Conservation (phyloP, 352 stramenopile genomes). For the Phytopythium helicoides region DNA sequence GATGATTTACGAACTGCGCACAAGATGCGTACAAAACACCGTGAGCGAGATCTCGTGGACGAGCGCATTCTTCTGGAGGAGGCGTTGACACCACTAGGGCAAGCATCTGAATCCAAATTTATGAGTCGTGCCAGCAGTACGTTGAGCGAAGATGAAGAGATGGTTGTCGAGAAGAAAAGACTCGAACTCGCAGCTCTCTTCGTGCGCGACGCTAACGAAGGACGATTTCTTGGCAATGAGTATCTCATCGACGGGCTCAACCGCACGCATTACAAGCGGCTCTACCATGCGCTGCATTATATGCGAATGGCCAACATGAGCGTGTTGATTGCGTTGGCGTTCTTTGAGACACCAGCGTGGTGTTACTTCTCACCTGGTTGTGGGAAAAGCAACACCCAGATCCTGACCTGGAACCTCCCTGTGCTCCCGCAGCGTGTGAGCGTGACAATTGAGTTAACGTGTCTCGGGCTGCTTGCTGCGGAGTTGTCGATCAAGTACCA, state of each 20-base stretch:
- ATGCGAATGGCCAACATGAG: conserved; percentile 42
- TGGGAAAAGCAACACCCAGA: conserved; percentile 18
- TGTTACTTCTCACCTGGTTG: conserved; percentile 40
- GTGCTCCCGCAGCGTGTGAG: conserved; percentile 26
- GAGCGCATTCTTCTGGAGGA: conserved; percentile 16
- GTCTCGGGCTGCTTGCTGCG: conserved; percentile 33
- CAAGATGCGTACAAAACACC: background rate
- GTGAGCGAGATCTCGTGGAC: conserved; percentile 8
- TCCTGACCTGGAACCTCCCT: conserved; percentile 35
- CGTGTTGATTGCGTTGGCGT: conserved; percentile 40
- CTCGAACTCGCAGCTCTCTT: conserved; percentile 47
- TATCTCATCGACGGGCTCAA: conserved; percentile 45
- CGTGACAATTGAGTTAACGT: conserved; percentile 40
- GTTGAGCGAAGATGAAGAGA: background rate
- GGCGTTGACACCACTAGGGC: conserved; percentile 2
- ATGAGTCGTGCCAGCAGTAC: no score
- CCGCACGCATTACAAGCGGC: conserved; percentile 45
- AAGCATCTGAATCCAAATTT: background rate
- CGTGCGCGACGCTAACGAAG: conserved; percentile 41
- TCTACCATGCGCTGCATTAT: conserved; percentile 45
- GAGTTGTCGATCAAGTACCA: conserved; percentile 51
- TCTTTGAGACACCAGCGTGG: conserved; percentile 61
- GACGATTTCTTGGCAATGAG: conserved; percentile 44
- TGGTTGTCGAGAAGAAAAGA: conserved; percentile 9
- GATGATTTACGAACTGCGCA: conserved; percentile 18